Evolutionary conservation across 352 stramenopile species (phyloP).

Genomic region (Phytophthora hybrid): DNA sequence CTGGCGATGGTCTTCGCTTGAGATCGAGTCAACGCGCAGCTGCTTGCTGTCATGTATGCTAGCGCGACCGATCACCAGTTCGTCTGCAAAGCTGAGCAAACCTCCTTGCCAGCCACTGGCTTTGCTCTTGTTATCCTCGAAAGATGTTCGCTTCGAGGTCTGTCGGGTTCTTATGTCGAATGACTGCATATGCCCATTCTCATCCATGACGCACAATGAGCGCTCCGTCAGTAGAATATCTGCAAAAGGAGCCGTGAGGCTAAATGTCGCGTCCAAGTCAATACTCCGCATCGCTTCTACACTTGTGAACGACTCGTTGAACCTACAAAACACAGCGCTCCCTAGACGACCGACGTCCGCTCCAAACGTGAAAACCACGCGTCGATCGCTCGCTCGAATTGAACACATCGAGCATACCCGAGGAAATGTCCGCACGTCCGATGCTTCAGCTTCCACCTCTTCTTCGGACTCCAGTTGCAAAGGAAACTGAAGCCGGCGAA

Average conservation of each 20-base stretch:
- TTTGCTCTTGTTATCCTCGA: background rate
- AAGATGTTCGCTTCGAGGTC: slow-evolving; percentile 26
- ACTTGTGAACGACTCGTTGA: slow-evolving; percentile 32
- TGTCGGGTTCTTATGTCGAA: slow-evolving; percentile 31
- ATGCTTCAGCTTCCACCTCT: slow-evolving; percentile 3
- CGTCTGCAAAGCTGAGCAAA: slow-evolving; percentile 32
- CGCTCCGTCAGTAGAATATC: slow-evolving; percentile 34
- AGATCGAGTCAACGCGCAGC: slow-evolving; percentile 25
- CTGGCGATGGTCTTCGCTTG: slow-evolving; percentile 44
- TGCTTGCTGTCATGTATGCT: slow-evolving; percentile 3
- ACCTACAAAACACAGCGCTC: slow-evolving; percentile 25
- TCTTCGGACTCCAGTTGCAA: background rate
- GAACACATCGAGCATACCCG: slow-evolving; percentile 24
- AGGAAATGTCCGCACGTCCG: slow-evolving; percentile 22
- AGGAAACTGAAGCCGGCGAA: slow-evolving; percentile 20
- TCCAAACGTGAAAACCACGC: slow-evolving; percentile 26
- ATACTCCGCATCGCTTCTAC: slow-evolving; percentile 14
- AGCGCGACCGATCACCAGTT: slow-evolving; percentile 26
- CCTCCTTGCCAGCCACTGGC: slow-evolving; percentile 15
- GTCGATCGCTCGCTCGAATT: slow-evolving; percentile 26
- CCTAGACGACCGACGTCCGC: background rate
- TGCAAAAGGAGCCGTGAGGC: slow-evolving; percentile 13
- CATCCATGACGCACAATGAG: slow-evolving; percentile 27
- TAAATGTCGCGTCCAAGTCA: slow-evolving; percentile 22
- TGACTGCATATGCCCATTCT: slow-evolving; percentile 27